Conservation (phyloP, 192 early-diverging fungal species). For the Mortierella antarctica region DNA sequence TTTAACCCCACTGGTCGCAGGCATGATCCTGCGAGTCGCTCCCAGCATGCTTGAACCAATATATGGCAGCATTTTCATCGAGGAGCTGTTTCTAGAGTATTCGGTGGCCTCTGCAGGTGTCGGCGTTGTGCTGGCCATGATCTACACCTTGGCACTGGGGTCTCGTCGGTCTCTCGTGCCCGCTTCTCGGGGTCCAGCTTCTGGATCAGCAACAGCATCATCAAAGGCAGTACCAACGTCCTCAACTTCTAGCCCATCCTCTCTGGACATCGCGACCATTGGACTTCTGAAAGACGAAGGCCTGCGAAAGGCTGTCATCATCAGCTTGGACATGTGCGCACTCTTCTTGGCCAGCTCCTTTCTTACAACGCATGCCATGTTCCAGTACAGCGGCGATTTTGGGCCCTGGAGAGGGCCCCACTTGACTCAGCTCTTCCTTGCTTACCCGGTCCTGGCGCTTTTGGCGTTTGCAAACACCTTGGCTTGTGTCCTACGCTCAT, state of each 20-base stretch:
- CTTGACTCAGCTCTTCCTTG: conserved; percentile 62
- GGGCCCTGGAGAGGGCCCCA: conserved; percentile 71
- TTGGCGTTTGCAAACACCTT: conserved; percentile 61
- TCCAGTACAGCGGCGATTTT: conserved; percentile 61
- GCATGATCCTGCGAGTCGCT: conserved; percentile 58
- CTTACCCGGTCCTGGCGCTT: conserved; percentile 61
- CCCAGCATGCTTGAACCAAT: conserved; percentile 74
- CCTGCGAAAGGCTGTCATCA: conserved; percentile 55
- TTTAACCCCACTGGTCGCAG: conserved; percentile 54
- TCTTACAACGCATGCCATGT: conserved; percentile 54
- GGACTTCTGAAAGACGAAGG: conserved; percentile 34
- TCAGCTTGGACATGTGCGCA: conserved; percentile 61
- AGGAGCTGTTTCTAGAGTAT: conserved; percentile 57
- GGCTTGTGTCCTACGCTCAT: conserved; percentile 49
- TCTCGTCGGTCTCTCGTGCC: no score
- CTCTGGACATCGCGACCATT: neutral
- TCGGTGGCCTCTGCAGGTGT: conserved; percentile 50
- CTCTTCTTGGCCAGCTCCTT: conserved; percentile 65
- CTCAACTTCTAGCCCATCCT: neutral
- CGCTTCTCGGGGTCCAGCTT: conserved; percentile 3
- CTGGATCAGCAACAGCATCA: neutral
- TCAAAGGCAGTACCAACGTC: neutral
- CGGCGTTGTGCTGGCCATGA: conserved; percentile 58
- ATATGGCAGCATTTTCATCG: conserved; percentile 74
- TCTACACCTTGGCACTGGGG: conserved; percentile 9